Evolutionary conservation across 2,329 filamentous ascomycete genomes (phyloP).

Genomic region (Dendrostoma leiphaemia): DNA sequence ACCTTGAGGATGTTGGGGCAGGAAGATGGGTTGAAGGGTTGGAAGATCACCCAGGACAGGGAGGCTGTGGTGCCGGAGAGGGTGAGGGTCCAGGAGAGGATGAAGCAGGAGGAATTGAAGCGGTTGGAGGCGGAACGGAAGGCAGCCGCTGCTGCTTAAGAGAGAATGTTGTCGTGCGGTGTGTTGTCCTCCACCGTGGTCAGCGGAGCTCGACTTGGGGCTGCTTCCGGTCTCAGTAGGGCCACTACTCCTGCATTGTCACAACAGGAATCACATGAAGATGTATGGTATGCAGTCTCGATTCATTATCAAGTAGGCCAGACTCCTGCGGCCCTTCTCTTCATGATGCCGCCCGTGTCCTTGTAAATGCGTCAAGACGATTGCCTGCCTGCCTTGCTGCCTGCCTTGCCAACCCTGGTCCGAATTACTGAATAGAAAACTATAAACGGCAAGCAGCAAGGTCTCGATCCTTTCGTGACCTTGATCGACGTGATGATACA

Average conservation of each 20-base stretch:
- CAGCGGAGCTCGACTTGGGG: no score
- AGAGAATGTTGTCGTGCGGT: no score
- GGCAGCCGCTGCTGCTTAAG: slow-evolving; percentile 3
- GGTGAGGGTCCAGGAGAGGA: slow-evolving; percentile 44
- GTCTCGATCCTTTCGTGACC: not conserved
- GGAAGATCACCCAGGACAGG: slow-evolving; percentile 49
- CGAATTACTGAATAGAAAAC: not conserved
- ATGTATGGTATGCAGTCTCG: not conserved
- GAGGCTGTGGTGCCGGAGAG: slow-evolving; percentile 50
- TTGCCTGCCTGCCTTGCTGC: slow-evolving; percentile 1
- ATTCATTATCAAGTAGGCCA: not conserved
- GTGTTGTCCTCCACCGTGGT: no score
- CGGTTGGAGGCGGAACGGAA: slow-evolving; percentile 34
- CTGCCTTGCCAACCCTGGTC: no score
- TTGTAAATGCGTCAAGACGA: slow-evolving; percentile 9
- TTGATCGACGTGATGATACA: not conserved
- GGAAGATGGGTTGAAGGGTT: slow-evolving; percentile 43
- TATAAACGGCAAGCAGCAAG: not conserved
- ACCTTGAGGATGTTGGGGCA: slow-evolving; percentile 49
- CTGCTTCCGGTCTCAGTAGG: no score
- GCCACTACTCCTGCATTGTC: no score
- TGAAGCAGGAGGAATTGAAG: slow-evolving; percentile 49
- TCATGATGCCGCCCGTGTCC: slow-evolving; percentile 2
- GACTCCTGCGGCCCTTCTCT: not conserved
- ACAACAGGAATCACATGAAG: no score